phyloP scores from a whole-genome alignment of 176 grass and related monocot species.

The Guadua angustifolia region DNA sequence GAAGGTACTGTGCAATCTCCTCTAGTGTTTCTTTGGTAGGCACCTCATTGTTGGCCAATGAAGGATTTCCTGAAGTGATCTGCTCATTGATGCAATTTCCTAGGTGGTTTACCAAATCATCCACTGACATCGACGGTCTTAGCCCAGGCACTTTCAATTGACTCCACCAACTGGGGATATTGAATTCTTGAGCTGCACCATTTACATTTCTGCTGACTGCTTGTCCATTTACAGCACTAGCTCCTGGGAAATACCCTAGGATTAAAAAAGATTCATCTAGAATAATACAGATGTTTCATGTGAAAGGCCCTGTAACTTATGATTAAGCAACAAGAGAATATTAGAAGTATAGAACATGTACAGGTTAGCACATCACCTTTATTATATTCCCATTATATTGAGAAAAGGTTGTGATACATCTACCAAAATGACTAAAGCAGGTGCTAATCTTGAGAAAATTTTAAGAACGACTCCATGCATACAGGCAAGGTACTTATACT shows the following conservation, averaged over 20 bases:
- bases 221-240: conserved; percentile 47
- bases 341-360: background rate
- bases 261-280: conserved; percentile 32
- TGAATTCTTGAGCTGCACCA: conserved; percentile 53
- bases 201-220: conserved; percentile 46
- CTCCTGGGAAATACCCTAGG: conserved; percentile 40
- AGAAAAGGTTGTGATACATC: background rate
- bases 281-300: background rate
- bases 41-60: conserved; percentile 52
- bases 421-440: background rate
- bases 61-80: conserved; percentile 67
- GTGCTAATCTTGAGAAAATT: background rate
- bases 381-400: background rate
- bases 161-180: conserved; percentile 69
- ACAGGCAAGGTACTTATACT: background rate
- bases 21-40: conserved; percentile 79
- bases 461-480: background rate
- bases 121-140: conserved; percentile 81
- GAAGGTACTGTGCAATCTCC: conserved; percentile 84
- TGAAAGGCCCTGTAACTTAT: background rate
- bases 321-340: background rate
- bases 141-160: conserved; percentile 84
- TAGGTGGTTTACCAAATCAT: conserved; percentile 88
- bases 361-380: background rate
- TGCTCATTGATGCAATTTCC: conserved; percentile 85